phyloP scores from a whole-genome alignment of 2,329 filamentous ascomycete species.

The Aspergillus sp. region DNA sequence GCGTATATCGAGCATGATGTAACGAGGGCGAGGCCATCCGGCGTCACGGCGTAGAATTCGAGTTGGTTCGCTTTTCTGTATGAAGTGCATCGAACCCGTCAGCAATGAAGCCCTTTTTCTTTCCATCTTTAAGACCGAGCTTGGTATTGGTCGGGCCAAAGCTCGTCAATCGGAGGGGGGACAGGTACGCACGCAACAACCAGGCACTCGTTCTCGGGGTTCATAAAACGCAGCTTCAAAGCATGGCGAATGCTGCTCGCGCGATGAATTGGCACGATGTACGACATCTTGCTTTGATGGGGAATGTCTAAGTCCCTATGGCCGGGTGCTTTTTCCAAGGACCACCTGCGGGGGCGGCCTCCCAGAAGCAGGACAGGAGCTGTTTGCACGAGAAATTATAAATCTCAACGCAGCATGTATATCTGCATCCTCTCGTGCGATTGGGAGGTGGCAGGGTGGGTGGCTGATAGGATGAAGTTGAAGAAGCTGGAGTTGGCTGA shows the following conservation, averaged over 20 bases:
- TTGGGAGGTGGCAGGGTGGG: not conserved
- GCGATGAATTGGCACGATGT: conserved; percentile 88
- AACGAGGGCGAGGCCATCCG: conserved; percentile 61
- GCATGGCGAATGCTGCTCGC: conserved; percentile 91
- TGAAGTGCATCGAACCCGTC: conserved; percentile 2
- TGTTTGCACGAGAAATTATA: not conserved
- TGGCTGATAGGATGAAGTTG: not conserved
- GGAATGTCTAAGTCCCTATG: not conserved
- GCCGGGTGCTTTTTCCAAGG: not conserved
- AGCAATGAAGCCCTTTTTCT: not conserved
- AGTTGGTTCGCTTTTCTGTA: conserved; percentile 77
- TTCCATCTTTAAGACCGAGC: not conserved
- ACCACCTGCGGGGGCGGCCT: conserved; percentile 11
- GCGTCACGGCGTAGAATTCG: conserved; percentile 73
- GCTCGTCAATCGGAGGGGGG: not conserved
- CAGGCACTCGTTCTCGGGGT: conserved; percentile 73
- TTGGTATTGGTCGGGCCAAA: not conserved
- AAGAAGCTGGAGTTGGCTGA: not conserved
- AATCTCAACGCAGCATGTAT: not conserved
- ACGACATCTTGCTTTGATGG: conserved; percentile 67
- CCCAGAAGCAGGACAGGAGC: not conserved
- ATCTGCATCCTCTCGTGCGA: not conserved
- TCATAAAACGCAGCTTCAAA: conserved; percentile 73
- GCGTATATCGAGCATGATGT: conserved; percentile 77
- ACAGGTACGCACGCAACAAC: conserved; percentile 72